These are phyloP conservation scores for Lophiostoma macrostomum DNA, from an alignment of 495 filamentous ascomycete species.

Conservation along the genomic window DNA sequence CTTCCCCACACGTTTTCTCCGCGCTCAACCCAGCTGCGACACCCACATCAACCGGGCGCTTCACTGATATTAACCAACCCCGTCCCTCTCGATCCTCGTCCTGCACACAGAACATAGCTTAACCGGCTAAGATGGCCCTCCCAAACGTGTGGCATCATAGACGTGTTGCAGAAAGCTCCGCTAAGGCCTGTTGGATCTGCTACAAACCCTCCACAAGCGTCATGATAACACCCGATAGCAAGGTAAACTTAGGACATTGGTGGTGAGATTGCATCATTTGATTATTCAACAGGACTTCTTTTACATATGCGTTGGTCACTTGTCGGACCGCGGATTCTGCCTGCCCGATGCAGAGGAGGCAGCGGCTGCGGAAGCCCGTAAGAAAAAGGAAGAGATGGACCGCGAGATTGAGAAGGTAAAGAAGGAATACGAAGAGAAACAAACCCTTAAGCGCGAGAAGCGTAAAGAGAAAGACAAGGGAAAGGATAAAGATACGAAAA, in stretches of 20 bases:
- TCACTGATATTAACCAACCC: not conserved
- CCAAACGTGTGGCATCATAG: conserved; percentile 84
- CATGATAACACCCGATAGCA: conserved; percentile 84
- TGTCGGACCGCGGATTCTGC: conserved; percentile 81
- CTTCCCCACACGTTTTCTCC: not conserved
- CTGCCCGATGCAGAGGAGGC: conserved; percentile 75
- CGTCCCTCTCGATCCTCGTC: not conserved
- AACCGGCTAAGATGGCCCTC: conserved; percentile 51
- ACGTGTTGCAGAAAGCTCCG: conserved; percentile 76
- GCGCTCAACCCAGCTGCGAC: not conserved
- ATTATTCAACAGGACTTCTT: conserved; percentile 75
- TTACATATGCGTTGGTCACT: conserved; percentile 79
- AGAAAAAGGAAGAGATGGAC: conserved; percentile 44
- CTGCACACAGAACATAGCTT: not conserved
- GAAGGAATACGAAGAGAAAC: conserved; percentile 77
- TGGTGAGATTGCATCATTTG: conserved; percentile 1
- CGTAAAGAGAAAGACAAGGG: conserved; percentile 45
- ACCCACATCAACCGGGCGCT: conserved; percentile 7
- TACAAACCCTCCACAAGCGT: conserved; percentile 85
- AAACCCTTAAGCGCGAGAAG: conserved; percentile 69
- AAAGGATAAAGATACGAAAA: conserved; percentile 37
- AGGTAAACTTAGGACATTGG: conserved; percentile 50
- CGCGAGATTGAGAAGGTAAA: conserved; percentile 60
- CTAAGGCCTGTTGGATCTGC: conserved; percentile 85
- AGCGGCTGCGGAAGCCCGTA: conserved; percentile 60